These are phyloP conservation scores for Juncus inflexus DNA, from an alignment of 176 grass and related monocot genomes.

Conservation along the genomic window DNA sequence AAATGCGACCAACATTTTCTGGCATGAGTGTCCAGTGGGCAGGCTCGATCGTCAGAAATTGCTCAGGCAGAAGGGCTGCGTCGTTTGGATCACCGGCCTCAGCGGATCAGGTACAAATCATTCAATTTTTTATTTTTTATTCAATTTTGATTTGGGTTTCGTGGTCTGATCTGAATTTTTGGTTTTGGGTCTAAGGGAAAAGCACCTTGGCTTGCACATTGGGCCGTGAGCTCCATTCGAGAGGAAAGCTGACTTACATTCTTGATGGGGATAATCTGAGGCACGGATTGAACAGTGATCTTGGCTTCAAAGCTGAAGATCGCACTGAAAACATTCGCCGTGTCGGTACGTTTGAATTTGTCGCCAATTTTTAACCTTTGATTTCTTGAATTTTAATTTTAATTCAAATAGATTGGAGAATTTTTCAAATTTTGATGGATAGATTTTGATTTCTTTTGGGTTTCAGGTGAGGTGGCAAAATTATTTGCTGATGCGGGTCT, in stretches of 20 bases:
- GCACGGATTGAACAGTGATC: slow-evolving; percentile 91
- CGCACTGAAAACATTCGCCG: slow-evolving; percentile 89
- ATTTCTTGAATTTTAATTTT: background rate
- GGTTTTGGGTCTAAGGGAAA: slow-evolving; percentile 49
- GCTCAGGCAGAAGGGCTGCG: slow-evolving; percentile 73
- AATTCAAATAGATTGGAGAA: background rate
- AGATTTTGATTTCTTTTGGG: background rate
- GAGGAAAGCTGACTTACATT: slow-evolving; percentile 79
- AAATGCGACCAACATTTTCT: slow-evolving; percentile 67
- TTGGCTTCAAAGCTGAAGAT: slow-evolving; percentile 79
- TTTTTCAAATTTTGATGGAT: background rate
- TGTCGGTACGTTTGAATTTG: slow-evolving; percentile 44
- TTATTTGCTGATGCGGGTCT: slow-evolving; percentile 88
- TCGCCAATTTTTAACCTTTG: background rate
- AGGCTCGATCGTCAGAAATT: slow-evolving; percentile 58
- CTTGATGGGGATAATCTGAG: slow-evolving; percentile 96
- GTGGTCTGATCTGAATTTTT: background rate
- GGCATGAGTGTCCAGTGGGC: slow-evolving; percentile 73
- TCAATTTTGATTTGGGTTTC: background rate
- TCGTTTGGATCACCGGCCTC: slow-evolving; percentile 88
- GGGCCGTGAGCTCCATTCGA: slow-evolving; percentile 59
- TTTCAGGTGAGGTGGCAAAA: slow-evolving; percentile 87
- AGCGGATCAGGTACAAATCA: slow-evolving; percentile 55
- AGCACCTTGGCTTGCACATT: slow-evolving; percentile 90
- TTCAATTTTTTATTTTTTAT: background rate